A percentile compares a stretch with the other conserved stretches of the same genome.
Conservation (phyloP, 371 early-diverging fungal genomes). For the Encephalitozoon cuniculi region DNA sequence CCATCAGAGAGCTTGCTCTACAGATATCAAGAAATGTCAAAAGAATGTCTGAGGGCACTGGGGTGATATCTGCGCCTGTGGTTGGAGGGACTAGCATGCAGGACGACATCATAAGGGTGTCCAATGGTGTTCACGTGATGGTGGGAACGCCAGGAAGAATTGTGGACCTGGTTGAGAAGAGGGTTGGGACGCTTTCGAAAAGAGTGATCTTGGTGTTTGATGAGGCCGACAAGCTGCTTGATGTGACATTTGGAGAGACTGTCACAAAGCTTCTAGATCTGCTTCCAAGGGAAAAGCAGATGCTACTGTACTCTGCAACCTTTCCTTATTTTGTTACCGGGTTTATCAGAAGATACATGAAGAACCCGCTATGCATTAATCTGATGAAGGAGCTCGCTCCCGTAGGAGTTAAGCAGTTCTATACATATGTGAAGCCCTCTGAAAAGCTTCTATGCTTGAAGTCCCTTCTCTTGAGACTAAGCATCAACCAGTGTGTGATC, state of each 20-base stretch:
- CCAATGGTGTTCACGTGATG: conserved; percentile 73
- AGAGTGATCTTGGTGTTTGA: conserved; percentile 77
- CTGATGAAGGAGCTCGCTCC: conserved; percentile 92
- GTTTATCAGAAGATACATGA: conserved; percentile 82
- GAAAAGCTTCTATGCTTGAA: conserved; percentile 92
- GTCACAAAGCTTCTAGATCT: conserved; percentile 76
- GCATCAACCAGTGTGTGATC: conserved; percentile 96
- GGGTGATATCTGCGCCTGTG: conserved; percentile 81
- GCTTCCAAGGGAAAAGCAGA: conserved; percentile 75
- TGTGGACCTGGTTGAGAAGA: conserved; percentile 64
- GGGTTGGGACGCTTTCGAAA: conserved; percentile 29
- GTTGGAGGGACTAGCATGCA: conserved; percentile 90
- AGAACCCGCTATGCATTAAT: conserved; percentile 87
- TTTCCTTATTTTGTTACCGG: conserved; percentile 86
- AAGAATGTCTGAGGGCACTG: conserved; percentile 79
- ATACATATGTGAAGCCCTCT: conserved; percentile 87
- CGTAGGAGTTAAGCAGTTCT: conserved; percentile 90
- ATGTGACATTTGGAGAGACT: conserved; percentile 84
- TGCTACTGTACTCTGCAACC: conserved; percentile 89
- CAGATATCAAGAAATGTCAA: conserved; percentile 85
- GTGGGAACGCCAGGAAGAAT: conserved; percentile 94
- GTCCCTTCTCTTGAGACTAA: conserved; percentile 78
- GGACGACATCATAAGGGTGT: conserved; percentile 87
- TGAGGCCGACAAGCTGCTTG: conserved; percentile 91
- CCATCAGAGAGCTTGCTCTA: conserved; percentile 85